These are phyloP conservation scores for Wickerhamiella siamensis DNA, from an alignment of 805 yeast species.

Conservation along the genomic window DNA sequence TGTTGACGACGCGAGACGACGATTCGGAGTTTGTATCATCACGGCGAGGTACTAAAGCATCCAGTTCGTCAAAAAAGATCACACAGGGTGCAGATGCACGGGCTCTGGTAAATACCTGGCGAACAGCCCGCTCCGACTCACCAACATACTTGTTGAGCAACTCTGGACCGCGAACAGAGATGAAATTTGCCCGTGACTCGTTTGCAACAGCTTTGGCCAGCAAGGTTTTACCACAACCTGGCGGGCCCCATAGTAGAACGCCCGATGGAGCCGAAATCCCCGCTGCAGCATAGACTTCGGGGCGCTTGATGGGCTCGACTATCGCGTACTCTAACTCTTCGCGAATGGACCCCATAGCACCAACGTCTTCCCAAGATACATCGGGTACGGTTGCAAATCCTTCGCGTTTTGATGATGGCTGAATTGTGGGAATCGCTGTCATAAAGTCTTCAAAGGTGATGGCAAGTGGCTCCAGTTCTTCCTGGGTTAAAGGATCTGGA, in stretches of 20 bases:
- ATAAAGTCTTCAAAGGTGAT: slow-evolving; percentile 71
- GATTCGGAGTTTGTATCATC: slow-evolving; percentile 80
- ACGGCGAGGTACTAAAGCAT: slow-evolving; percentile 89
- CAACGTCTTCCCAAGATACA: slow-evolving; percentile 90
- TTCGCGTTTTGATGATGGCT: slow-evolving; percentile 95
- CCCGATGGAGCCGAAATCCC: slow-evolving; percentile 97
- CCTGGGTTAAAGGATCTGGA: slow-evolving; percentile 64
- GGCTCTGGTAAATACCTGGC: slow-evolving; percentile 88
- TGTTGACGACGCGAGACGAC: slow-evolving; percentile 86
- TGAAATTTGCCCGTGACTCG: slow-evolving; percentile 91
- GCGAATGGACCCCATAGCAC: slow-evolving; percentile 68
- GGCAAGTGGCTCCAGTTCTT: slow-evolving; percentile 60
- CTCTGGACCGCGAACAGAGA: slow-evolving; percentile 93
- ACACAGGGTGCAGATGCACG: slow-evolving; percentile 89
- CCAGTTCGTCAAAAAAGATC: slow-evolving; percentile 89
- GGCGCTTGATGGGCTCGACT: slow-evolving; percentile 88
- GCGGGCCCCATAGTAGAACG: slow-evolving; percentile 97
- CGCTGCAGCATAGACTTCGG: slow-evolving; percentile 75
- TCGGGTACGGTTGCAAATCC: slow-evolving; percentile 98
- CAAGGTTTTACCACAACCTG: slow-evolving; percentile 96
- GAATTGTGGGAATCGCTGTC: slow-evolving; percentile 78
- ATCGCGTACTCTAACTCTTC: slow-evolving; percentile 93
- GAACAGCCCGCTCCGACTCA: slow-evolving; percentile 83
- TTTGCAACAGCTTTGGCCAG: slow-evolving; percentile 96
- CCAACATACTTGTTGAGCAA: slow-evolving; percentile 89